Evolutionary conservation across 768 basidiomycete species (phyloP), one percentile per base, ranked within the genome.

Genomic region (Hydnomerulius pinastri): DNA sequence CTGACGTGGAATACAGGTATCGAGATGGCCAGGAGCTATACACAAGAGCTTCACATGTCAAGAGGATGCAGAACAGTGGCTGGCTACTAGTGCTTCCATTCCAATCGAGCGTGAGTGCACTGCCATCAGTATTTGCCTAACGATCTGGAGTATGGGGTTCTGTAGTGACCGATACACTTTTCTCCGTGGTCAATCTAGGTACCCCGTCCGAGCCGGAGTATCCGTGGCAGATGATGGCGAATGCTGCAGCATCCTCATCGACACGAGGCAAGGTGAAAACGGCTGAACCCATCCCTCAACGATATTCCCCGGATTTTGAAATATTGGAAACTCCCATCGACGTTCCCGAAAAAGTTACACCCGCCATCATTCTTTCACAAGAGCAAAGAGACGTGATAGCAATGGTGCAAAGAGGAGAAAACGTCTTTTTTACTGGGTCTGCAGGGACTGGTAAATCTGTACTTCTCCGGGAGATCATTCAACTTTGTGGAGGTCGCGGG

Each of bases 341-440:
- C 4, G 35, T 17, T 32, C 24, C 29, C 4, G 35, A 20, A 20
- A 52, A 29, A 13, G 36, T 25, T 23, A 12, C 57, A 9, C 52
- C 59, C 12, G 21, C 63, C 25, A 58, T 80, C 15, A 18, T 47
- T 5, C 68, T 87, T 11, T 85, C 84, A 10, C 60, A 67, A 4
- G 81, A 85, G 60, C 85, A 87, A 63, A 62, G 57, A 40, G 42
- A 46, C 3, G 77, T 86, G 6, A 62, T 86, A 6, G 57, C 71
- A 12, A 67, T 62, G 57, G 87, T 92, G 6, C 76, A 80, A 38
- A 70, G 69, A 9, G 82, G 84, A 3, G 68, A 78, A 54, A 91
- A 73, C 59, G 81, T 92, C 7, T 93, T 93, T 68, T 93, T 93
- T 65, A 92, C 91, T 0, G 92, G 92, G 2, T 86, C 87, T 15